Percentiles rank a stretch among this genome's conserved stretches.
Conservation (phyloP, 2,329 filamentous ascomycete genomes). For the Colletotrichum sp. region DNA sequence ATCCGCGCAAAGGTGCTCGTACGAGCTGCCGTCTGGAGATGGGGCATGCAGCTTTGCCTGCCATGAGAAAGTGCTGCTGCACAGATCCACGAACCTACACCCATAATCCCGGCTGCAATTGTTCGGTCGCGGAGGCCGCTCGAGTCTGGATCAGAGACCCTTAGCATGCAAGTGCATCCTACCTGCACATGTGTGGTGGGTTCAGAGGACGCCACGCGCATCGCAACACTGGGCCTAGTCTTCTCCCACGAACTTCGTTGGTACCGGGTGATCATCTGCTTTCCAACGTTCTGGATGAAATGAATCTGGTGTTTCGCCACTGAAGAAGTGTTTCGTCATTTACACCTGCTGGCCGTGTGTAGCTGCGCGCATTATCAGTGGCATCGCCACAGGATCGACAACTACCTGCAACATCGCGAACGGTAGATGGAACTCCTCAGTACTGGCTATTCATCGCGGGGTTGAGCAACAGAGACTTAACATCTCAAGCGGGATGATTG, state of each 20-base stretch:
- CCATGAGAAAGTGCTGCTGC: background rate
- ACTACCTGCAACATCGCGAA: background rate
- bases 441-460: background rate
- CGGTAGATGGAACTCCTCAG: background rate
- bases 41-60: background rate
- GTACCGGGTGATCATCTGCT: background rate
- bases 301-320: background rate
- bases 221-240: background rate
- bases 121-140: background rate
- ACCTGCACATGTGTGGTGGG: background rate
- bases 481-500: background rate
- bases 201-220: background rate
- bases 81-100: background rate
- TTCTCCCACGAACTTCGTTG: background rate
- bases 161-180: background rate
- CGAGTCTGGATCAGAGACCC: background rate
- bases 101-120: background rate
- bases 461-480: background rate
- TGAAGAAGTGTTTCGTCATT: background rate
- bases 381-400: background rate
- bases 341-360: background rate
- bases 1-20: background rate
- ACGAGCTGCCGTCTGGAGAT: background rate
- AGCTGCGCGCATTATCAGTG: background rate
- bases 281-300: background rate